phyloP scores from a whole-genome alignment of 805 yeast genomes.

The Hanseniaspora mollemarum region DNA sequence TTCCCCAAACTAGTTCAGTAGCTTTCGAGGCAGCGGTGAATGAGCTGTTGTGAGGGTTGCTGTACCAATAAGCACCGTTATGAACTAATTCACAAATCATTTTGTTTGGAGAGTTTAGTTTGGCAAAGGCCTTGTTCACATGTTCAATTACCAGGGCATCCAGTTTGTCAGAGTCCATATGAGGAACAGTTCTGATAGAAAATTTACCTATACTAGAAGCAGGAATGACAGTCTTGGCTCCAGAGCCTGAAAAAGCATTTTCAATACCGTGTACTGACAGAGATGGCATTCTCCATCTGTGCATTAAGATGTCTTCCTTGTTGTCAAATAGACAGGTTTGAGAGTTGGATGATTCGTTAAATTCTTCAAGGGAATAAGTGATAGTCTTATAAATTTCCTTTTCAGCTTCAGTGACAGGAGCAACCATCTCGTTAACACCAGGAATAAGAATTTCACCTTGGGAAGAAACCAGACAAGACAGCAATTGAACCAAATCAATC shows the following conservation, averaged over 20 bases:
- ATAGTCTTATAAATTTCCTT: slow-evolving; percentile 68
- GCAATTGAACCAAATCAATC: slow-evolving; percentile 75
- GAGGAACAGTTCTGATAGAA: slow-evolving; percentile 93
- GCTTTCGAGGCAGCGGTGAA: slow-evolving; percentile 93
- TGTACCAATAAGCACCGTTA: slow-evolving; percentile 93
- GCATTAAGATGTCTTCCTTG: slow-evolving; percentile 83
- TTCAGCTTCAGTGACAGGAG: slow-evolving; percentile 78
- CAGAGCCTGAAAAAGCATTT: slow-evolving; percentile 89
- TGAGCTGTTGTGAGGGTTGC: slow-evolving; percentile 83
- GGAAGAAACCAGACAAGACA: slow-evolving; percentile 66
- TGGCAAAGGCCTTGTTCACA: slow-evolving; percentile 52
- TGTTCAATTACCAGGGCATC: slow-evolving; percentile 66
- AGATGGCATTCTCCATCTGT: slow-evolving; percentile 98
- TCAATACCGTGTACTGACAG: slow-evolving; percentile 92
- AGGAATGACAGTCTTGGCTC: slow-evolving; percentile 98
- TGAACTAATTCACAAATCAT: slow-evolving; percentile 67
- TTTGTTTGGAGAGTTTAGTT: slow-evolving; percentile 66
- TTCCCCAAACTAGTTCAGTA: slow-evolving; percentile 85
- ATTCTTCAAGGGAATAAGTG: slow-evolving; percentile 72
- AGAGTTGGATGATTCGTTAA: slow-evolving; percentile 82
- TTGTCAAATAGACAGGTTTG: slow-evolving; percentile 64
- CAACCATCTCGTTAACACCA: slow-evolving; percentile 89
- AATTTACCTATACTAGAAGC: slow-evolving; percentile 89
- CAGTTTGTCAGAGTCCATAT: slow-evolving; percentile 70
- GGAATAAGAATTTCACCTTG: slow-evolving; percentile 77